Percentiles rank a stretch among this genome's conserved stretches.
phyloP scores from a whole-genome alignment of 2,329 filamentous ascomycete genomes.

The Fusarium circinatum region DNA sequence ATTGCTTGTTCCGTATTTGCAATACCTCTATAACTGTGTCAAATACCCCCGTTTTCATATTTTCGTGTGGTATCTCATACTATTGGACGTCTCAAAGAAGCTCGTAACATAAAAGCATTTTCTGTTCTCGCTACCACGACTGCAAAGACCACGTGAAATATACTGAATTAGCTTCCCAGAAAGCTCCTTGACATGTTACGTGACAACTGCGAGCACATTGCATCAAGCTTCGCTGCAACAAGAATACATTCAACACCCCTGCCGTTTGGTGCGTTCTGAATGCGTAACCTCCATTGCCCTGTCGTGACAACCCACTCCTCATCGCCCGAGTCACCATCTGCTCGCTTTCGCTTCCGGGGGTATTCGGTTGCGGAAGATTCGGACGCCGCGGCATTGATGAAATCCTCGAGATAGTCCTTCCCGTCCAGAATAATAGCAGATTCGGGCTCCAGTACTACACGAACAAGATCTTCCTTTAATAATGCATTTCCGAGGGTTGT shows the following conservation, averaged over 20 bases:
- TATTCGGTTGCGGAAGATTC: conserved; percentile 46
- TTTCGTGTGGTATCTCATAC: not conserved
- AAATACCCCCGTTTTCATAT: not conserved
- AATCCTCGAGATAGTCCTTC: conserved; percentile 51
- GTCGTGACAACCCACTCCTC: conserved; percentile 72
- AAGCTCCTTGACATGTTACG: conserved; percentile 76
- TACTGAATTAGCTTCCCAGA: conserved; percentile 51
- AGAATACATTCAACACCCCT: conserved; percentile 76
- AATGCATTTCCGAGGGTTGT: conserved; percentile 75
- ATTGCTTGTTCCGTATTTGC: conserved; percentile 8
- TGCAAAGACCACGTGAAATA: not conserved
- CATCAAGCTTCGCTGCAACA: conserved; percentile 80
- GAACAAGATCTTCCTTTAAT: conserved; percentile 75
- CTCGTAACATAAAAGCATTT: not conserved
- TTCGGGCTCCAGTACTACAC: conserved; percentile 69
- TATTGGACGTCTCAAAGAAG: not conserved
- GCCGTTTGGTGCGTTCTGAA: conserved; percentile 64
- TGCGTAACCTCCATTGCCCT: conserved; percentile 77
- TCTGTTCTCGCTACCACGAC: not conserved
- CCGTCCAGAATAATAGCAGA: conserved; percentile 70
- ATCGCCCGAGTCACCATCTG: conserved; percentile 48
- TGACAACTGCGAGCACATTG: conserved; percentile 70
- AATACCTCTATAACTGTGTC: conserved; percentile 16
- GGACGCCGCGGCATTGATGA: conserved; percentile 41
- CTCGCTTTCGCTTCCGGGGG: conserved; percentile 59